Percentiles rank a stretch among this genome's conserved stretches.
Conservation (phyloP, 2,329 filamentous ascomycete genomes). For the Leptographium flavum region DNA sequence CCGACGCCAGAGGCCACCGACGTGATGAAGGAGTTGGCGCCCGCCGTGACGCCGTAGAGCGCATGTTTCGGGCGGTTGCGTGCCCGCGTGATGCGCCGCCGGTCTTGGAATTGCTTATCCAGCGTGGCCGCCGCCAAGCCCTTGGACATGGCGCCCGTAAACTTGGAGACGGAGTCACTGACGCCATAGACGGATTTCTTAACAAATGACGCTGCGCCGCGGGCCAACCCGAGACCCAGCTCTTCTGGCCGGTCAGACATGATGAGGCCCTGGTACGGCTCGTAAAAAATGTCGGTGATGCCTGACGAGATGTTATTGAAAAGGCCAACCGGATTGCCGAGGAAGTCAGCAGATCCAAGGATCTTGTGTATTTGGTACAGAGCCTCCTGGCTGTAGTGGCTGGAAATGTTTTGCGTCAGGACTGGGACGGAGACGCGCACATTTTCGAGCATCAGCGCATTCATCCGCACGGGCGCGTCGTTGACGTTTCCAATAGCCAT, state of each 20-base stretch:
- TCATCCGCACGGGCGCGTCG: conserved; percentile 86
- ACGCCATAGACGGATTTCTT: conserved; percentile 98
- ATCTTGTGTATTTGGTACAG: conserved; percentile 96
- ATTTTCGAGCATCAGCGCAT: conserved; percentile 88
- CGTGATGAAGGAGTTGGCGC: conserved; percentile 86
- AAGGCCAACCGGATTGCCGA: conserved; percentile 90
- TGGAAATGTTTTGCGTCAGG: conserved; percentile 72
- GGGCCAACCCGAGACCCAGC: conserved; percentile 86
- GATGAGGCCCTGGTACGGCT: conserved; percentile 91
- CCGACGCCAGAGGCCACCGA: conserved; percentile 89
- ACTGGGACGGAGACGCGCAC: conserved; percentile 78
- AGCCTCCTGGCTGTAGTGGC: conserved; percentile 93
- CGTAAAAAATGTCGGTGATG: conserved; percentile 96
- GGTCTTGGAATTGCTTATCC: conserved; percentile 97
- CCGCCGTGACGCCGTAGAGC: conserved; percentile 86
- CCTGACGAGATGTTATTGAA: conserved; percentile 98
- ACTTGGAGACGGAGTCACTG: conserved; percentile 93
- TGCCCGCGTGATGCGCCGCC: conserved; percentile 81
- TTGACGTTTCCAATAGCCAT: conserved; percentile 99
- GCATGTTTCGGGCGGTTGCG: conserved; percentile 95
- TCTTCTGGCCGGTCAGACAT: conserved; percentile 93
- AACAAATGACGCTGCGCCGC: conserved; percentile 90
- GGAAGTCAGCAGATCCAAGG: conserved; percentile 89
- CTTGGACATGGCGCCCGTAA: conserved; percentile 94
- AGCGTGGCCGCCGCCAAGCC: conserved; percentile 88